Percentiles rank a stretch among this genome's conserved stretches.
Conservation (phyloP, 345 rosid genomes). For the Mangifera indica region DNA sequence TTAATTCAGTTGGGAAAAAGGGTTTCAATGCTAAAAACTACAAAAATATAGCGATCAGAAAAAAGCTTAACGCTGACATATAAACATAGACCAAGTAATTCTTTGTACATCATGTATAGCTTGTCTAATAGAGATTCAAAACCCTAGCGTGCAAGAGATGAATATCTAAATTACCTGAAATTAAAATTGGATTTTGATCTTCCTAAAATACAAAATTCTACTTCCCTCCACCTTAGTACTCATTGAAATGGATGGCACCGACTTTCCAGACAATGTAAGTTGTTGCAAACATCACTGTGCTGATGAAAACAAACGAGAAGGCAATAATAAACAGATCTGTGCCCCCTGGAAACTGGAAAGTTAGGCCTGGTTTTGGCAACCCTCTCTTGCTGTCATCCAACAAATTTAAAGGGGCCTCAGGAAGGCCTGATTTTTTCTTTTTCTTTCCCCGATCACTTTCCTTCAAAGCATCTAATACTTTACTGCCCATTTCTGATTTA, state of each 20-base stretch:
- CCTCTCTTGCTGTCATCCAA: constrained; percentile 90
- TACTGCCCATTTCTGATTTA: constrained; percentile 70
- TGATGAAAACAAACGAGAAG: constrained; percentile 75
- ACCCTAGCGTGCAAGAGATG: background rate
- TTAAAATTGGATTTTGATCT: constrained; percentile 8
- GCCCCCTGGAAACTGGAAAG: constrained; percentile 77
- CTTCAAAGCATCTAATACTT: constrained; percentile 64
- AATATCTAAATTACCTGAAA: constrained; percentile 15
- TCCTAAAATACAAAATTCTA: constrained; percentile 15
- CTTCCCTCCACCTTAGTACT: constrained; percentile 34
- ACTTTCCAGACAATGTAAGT: constrained; percentile 88
- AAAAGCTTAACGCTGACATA: background rate
- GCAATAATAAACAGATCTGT: constrained; percentile 60
- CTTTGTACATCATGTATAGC: constrained; percentile 17
- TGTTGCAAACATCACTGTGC: constrained; percentile 86
- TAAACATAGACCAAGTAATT: constrained; percentile 5
- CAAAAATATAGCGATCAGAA: background rate
- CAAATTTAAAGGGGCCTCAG: constrained; percentile 84
- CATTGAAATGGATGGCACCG: constrained; percentile 89
- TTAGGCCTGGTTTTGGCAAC: constrained; percentile 68
- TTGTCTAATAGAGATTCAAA: constrained; percentile 8
- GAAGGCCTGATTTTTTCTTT: constrained; percentile 70
- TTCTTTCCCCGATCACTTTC: constrained; percentile 72
- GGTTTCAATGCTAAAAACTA: background rate
- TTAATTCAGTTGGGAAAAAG: background rate